These are phyloP conservation scores for Lathyrus oleraceus DNA, from an alignment of 306 rosid species.

Conservation along the genomic window DNA sequence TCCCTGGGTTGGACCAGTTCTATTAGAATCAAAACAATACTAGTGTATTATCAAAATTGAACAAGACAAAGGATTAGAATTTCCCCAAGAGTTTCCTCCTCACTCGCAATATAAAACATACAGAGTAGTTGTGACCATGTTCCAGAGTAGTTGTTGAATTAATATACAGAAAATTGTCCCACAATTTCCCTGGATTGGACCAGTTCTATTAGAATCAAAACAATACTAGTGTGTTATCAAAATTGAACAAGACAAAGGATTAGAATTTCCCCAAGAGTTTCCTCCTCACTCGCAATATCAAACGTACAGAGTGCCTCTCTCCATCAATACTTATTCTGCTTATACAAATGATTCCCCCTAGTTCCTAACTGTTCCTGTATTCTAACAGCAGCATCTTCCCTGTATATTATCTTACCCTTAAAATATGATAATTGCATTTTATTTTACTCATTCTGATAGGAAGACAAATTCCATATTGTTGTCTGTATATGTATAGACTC, in stretches of 20 bases:
- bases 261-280: background rate
- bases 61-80: background rate
- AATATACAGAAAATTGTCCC: too few relatives aligned
- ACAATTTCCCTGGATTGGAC: too few relatives aligned
- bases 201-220: background rate
- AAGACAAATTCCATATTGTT: conserved; percentile 30
- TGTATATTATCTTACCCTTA: conserved; percentile 13
- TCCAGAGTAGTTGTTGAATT: too few relatives aligned
- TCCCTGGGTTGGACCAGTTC: too few relatives aligned
- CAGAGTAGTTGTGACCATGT: too few relatives aligned
- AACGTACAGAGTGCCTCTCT: background rate
- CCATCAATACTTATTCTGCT: background rate
- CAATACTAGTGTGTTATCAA: background rate
- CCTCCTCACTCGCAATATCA: conserved; percentile 6
- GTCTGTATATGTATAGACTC: conserved; percentile 3
- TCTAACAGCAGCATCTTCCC: conserved; percentile 13
- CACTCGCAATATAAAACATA: background rate
- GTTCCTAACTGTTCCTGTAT: background rate
- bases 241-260: background rate
- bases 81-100: background rate
- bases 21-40: background rate
- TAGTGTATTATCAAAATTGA: background rate
- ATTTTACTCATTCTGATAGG: conserved; percentile 2
- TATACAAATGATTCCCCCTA: background rate
- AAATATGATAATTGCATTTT: conserved; percentile 17